phyloP scores from a whole-genome alignment of 148 eudicot genomes.

The Vaccinium corymbosum region DNA sequence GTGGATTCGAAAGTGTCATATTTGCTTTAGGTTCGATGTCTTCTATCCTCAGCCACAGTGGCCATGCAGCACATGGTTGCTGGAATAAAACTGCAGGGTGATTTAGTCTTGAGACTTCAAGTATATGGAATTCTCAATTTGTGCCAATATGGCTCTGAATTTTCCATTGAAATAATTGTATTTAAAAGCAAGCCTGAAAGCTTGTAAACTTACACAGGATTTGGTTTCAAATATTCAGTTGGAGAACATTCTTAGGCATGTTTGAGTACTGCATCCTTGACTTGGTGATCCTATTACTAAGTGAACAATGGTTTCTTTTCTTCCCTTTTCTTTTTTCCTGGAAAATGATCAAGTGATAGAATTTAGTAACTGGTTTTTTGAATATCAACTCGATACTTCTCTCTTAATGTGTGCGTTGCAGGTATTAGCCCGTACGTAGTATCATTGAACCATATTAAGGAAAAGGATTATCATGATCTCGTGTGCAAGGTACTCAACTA shows the following conservation, averaged over 20 bases:
- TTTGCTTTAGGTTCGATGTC: neutral
- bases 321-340: neutral
- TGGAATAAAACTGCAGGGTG: neutral
- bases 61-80: neutral
- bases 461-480: slow-evolving; percentile 12
- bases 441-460: slow-evolving; percentile 9
- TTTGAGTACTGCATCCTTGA: neutral
- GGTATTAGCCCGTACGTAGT: slow-evolving; percentile 8
- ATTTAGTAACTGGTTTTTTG: neutral
- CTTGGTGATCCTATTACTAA: neutral
- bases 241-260: neutral
- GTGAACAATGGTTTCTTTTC: neutral
- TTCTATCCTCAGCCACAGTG: neutral
- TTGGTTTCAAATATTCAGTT: neutral
- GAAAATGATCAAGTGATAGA: neutral
- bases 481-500: slow-evolving; percentile 11
- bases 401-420: neutral
- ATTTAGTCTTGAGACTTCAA: neutral
- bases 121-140: neutral
- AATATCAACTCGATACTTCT: neutral
- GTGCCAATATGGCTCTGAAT: neutral
- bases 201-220: neutral
- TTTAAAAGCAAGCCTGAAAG: neutral
- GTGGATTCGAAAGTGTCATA: neutral
- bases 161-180: neutral